Percentiles rank a stretch among this genome's conserved stretches.
phyloP scores from a whole-genome alignment of 2,329 filamentous ascomycete genomes.

The Neurospora crassa region DNA sequence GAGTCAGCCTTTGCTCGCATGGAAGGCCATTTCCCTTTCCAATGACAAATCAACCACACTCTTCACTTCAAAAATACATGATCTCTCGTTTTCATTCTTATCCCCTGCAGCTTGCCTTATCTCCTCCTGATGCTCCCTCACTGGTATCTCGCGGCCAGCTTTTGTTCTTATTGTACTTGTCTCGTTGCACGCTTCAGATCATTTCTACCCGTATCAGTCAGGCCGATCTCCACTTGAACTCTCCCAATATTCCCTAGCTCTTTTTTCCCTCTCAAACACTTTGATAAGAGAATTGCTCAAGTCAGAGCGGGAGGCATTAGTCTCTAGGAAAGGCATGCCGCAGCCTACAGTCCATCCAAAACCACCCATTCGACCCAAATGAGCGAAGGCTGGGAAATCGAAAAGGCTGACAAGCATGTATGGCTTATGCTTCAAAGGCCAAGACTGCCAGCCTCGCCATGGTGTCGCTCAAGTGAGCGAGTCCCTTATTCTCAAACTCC shows the following conservation, averaged over 20 bases:
- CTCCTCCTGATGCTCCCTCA: neutral
- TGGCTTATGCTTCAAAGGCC: neutral
- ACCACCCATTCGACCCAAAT: neutral
- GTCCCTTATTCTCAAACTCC: no score
- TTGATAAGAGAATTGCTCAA: neutral
- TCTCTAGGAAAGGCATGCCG: neutral
- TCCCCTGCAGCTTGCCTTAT: neutral
- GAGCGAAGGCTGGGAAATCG: neutral
- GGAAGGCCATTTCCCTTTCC: neutral
- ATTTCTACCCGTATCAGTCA: neutral
- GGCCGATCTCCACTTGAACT: neutral
- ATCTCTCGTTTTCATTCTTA: neutral
- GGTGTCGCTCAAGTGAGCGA: no score
- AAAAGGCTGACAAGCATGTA: neutral
- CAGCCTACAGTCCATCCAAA: neutral
- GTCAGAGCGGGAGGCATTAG: neutral
- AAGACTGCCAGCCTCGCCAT: neutral
- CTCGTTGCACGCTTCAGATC: neutral
- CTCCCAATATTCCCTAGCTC: neutral
- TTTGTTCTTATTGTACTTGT: neutral
- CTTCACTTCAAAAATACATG: neutral
- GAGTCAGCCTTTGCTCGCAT: neutral
- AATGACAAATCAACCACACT: neutral
- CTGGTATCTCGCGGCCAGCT: neutral
- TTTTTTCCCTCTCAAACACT: neutral